A percentile compares a stretch with the other conserved stretches of the same genome.
Evolutionary conservation across 768 basidiomycete genomes (phyloP).

Genomic region (Amanita inopinata): DNA sequence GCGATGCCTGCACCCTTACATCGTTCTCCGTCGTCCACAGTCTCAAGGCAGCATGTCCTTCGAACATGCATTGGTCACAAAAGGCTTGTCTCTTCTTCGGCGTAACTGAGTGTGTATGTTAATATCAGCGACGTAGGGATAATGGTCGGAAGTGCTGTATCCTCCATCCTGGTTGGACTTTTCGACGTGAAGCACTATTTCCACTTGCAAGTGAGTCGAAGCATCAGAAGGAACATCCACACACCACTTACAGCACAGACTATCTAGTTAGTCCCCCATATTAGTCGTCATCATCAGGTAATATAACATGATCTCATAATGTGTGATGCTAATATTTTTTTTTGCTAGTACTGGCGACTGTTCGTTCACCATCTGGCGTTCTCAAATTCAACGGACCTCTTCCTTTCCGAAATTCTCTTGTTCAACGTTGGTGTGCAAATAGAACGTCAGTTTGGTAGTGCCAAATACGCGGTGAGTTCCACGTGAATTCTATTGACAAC

Average conservation of each 20-base stretch:
- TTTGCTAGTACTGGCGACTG: conserved; percentile 79
- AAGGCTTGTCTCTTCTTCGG: conserved; percentile 39
- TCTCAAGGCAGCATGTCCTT: conserved; percentile 49
- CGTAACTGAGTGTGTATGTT: conserved; percentile 4
- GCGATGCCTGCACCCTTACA: background rate
- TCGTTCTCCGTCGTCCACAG: background rate
- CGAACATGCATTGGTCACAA: conserved; percentile 75
- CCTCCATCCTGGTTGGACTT: conserved; percentile 66
- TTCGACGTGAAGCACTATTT: conserved; percentile 87
- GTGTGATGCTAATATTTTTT: conserved; percentile 20
- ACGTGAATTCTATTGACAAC: background rate
- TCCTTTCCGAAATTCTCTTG: conserved; percentile 64
- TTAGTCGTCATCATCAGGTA: conserved; percentile 87
- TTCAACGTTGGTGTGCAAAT: conserved; percentile 63
- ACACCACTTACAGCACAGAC: too few species aligned
- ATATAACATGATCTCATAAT: conserved; percentile 14
- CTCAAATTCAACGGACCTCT: conserved; percentile 77
- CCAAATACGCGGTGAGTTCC: conserved; percentile 72
- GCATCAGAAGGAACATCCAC: too few species aligned
- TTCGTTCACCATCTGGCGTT: conserved; percentile 65
- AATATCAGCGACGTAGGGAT: conserved; percentile 39
- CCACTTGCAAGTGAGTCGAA: conserved; percentile 58
- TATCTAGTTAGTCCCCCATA: conserved; percentile 69
- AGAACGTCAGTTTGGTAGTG: conserved; percentile 79
- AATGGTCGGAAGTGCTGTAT: conserved; percentile 62